These are phyloP conservation scores for Verticillium nubilum DNA, from an alignment of 2,329 filamentous ascomycete species.

Conservation along the genomic window DNA sequence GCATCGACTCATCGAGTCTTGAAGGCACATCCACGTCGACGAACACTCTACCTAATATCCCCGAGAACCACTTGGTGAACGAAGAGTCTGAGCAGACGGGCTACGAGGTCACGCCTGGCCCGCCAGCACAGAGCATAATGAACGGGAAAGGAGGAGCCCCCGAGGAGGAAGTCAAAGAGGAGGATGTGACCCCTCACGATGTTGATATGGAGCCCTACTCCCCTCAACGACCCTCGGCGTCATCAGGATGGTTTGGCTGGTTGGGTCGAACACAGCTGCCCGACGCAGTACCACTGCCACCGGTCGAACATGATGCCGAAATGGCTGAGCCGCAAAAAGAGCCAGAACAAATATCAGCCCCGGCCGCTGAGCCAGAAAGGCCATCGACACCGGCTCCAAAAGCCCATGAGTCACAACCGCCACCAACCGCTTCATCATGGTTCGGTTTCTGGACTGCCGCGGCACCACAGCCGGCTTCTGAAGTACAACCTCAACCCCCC, in stretches of 20 bases:
- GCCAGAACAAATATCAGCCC: constrained; percentile 1
- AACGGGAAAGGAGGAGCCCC: neutral
- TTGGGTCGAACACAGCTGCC: constrained; percentile 26
- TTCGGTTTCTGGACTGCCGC: constrained; percentile 31
- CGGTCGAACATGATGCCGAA: constrained; percentile 4
- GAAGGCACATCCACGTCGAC: constrained; percentile 22
- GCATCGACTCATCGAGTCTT: constrained; percentile 20
- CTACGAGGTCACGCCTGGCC: neutral
- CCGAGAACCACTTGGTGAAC: constrained; percentile 14
- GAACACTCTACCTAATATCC: constrained; percentile 21
- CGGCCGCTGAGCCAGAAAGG: neutral
- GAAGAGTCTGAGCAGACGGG: neutral
- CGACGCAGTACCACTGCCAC: constrained; percentile 4
- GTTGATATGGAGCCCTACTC: constrained; percentile 1
- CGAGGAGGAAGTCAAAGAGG: neutral
- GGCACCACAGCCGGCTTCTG: constrained; percentile 7
- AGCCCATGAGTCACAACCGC: constrained; percentile 6
- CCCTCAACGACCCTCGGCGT: constrained; percentile 13
- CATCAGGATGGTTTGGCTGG: constrained; percentile 53
- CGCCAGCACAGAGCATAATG: neutral
- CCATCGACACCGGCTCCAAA: constrained; percentile 8
- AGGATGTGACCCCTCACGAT: neutral
- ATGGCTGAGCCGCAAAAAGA: constrained; percentile 11
- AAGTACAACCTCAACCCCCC: constrained; percentile 4
- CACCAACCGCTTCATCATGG: constrained; percentile 28